Base-by-base conservation (phyloP, 2,329 filamentous ascomycete genomes). In the Xylariaceae sp. region DNA sequence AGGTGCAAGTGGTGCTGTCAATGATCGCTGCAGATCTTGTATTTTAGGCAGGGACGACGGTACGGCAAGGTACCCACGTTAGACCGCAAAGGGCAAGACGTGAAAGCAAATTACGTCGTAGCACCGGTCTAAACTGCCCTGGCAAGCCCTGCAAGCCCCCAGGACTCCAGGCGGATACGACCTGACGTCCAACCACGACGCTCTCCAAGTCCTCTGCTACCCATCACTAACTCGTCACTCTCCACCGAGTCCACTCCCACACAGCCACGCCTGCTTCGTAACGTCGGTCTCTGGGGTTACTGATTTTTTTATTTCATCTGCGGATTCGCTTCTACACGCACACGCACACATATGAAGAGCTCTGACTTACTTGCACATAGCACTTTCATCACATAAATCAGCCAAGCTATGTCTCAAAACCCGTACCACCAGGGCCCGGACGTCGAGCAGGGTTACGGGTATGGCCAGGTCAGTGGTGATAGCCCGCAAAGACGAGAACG, bases 341-440 rank as follows among this genome's bases (percentile, higher is more conserved):
- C 23, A 23, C 23, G 5, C 23, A 30, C 23, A 30, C 6, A 13
- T 45, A 45, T n/a, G 49, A 58, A 55, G 11, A 50, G 18, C 17
- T 7, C 3, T 17, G 39, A 44, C 45, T 51, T 23, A 10, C 55
- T 51, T 51, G 51, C 51, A 3, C 35, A 11, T 30, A 11, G 35
- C 39, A 10, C 39, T 10, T 45, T 35, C 37, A n/a, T 51, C 56
- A 15, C 35, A 18, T 30, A 39, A 34, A 45, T n/a, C 42, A n/a
- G 13, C 52, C 39, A 13, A 49, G 72, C 60, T 71, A 87, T 88
- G 85, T 84, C 84, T 66, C 82, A 85, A 64, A 88, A 88, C 70
- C 86, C 86, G 45, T 89, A 89, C 72, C 77, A 81, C 62, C 78
- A 82, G 70, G 79, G 74, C 52, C 76, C 80, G 2, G 68, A 73